Percentiles rank a stretch among this genome's conserved stretches.
These are phyloP conservation scores for Craterostigma plantagineum DNA, from an alignment of 257 asterid genomes.

Conservation along the genomic window DNA sequence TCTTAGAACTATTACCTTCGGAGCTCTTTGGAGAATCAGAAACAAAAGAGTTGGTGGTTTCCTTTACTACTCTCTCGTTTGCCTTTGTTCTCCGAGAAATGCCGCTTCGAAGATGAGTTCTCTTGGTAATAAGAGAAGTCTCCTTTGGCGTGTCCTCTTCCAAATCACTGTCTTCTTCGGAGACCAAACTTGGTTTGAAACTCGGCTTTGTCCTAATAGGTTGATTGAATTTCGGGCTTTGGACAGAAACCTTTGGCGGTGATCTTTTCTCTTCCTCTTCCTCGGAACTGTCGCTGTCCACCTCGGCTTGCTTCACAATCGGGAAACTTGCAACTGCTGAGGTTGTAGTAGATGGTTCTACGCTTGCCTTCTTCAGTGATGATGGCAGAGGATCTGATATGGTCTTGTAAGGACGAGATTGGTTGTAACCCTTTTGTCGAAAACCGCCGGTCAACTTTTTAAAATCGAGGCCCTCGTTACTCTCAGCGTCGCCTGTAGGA, in stretches of 20 bases:
- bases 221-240: constrained; percentile 11
- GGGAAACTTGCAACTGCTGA: constrained; percentile 15
- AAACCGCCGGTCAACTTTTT: constrained; percentile 59
- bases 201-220: constrained; percentile 16
- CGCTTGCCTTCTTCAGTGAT: constrained; percentile 10
- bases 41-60: too few species aligned
- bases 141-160: constrained; percentile 35
- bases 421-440: constrained; percentile 37
- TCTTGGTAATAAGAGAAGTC: constrained; percentile 10
- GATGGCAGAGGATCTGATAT: constrained; percentile 14
- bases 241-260: constrained; percentile 11
- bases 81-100: constrained; percentile 54
- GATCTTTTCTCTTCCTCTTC: constrained; percentile 16
- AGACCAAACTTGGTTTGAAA: constrained; percentile 18
- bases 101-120: constrained; percentile 23
- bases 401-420: constrained; percentile 21
- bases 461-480: constrained; percentile 29
- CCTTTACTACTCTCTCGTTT: too few species aligned
- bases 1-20: constrained; percentile 10
- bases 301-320: constrained; percentile 8
- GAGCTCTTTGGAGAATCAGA: constrained; percentile 16
- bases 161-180: constrained; percentile 27
- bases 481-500: constrained; percentile 8
- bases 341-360: constrained; percentile 12
- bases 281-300: constrained; percentile 30